Evolutionary conservation across 768 basidiomycete species (phyloP).

Genomic region (Pulveroboletus frians): DNA sequence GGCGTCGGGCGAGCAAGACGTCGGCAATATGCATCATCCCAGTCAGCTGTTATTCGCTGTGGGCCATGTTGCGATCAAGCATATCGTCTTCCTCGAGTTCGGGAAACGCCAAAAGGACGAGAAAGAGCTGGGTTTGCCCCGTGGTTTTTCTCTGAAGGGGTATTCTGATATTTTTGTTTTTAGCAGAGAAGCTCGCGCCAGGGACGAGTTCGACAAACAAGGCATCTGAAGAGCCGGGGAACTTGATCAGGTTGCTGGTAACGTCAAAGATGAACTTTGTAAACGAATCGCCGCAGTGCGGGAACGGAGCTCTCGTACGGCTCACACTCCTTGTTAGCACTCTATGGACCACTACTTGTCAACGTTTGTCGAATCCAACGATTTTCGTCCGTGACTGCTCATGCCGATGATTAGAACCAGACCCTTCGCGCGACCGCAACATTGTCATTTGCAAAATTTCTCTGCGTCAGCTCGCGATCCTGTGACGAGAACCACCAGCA

Average conservation of each 20-base stretch:
- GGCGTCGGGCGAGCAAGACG: background rate
- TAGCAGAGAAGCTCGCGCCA: conserved; percentile 58
- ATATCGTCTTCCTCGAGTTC: conserved; percentile 92
- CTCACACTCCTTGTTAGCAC: conserved; percentile 67
- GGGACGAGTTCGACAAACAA: conserved; percentile 34
- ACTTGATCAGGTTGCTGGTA: conserved; percentile 94
- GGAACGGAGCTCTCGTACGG: conserved; percentile 88
- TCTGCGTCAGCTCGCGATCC: conserved; percentile 91
- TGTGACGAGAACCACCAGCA: conserved; percentile 87
- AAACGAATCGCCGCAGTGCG: conserved; percentile 81
- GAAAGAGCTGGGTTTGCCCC: conserved; percentile 60
- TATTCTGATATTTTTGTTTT: background rate
- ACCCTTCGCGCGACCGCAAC: conserved; percentile 84
- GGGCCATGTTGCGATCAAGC: conserved; percentile 96
- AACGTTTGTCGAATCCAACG: conserved; percentile 47
- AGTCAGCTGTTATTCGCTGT: conserved; percentile 94
- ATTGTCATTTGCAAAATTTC: conserved; percentile 89
- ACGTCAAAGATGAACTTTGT: conserved; percentile 97
- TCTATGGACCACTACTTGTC: conserved; percentile 88
- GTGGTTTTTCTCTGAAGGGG: background rate
- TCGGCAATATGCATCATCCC: conserved; percentile 80
- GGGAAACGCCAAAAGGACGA: conserved; percentile 96
- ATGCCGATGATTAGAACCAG: conserved; percentile 54
- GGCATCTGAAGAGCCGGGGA: conserved; percentile 66
- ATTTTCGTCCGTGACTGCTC: background rate